phyloP scores from a whole-genome alignment of 2,329 filamentous ascomycete species.

The Penicillium thymicola region DNA sequence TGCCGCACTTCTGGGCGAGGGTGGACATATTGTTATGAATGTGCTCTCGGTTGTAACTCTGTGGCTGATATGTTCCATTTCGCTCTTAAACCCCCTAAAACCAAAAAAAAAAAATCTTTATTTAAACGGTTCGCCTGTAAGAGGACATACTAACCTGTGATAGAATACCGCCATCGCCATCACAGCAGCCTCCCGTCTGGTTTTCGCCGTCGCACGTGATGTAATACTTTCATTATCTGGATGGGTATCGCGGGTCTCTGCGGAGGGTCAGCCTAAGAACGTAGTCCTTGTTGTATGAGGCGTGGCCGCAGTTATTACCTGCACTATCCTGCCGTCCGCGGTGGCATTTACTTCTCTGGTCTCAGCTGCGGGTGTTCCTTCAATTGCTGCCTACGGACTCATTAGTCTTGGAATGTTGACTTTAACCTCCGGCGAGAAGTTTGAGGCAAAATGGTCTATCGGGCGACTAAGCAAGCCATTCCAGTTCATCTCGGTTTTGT shows the following conservation, averaged over 20 bases:
- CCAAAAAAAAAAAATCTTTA: no score
- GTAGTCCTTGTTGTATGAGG: constrained; percentile 58
- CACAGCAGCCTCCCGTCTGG: constrained; percentile 57
- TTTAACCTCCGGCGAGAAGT: constrained; percentile 45
- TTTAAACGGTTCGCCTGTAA: neutral
- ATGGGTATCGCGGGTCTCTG: constrained; percentile 55
- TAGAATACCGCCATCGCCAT: constrained; percentile 59
- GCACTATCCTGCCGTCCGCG: constrained; percentile 56
- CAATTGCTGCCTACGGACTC: constrained; percentile 51
- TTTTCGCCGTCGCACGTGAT: constrained; percentile 61
- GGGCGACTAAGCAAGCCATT: constrained; percentile 48
- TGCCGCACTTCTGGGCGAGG: constrained; percentile 53
- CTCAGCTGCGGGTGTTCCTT: constrained; percentile 52
- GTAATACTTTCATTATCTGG: constrained; percentile 58
- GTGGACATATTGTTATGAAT: constrained; percentile 61
- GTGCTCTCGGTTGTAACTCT: constrained; percentile 42
- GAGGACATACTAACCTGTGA: neutral
- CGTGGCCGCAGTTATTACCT: constrained; percentile 54
- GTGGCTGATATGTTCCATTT: constrained; percentile 16
- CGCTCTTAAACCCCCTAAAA: no score
- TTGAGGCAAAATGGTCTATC: constrained; percentile 42
- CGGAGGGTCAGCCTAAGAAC: constrained; percentile 57
- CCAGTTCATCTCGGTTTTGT: constrained; percentile 47
- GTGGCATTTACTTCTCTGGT: constrained; percentile 55
- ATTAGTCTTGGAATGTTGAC: constrained; percentile 49